Evolutionary conservation across 306 rosid genomes (phyloP), one percentile per base, ranked within the genome.

Genomic region (Quercus gilva): DNA sequence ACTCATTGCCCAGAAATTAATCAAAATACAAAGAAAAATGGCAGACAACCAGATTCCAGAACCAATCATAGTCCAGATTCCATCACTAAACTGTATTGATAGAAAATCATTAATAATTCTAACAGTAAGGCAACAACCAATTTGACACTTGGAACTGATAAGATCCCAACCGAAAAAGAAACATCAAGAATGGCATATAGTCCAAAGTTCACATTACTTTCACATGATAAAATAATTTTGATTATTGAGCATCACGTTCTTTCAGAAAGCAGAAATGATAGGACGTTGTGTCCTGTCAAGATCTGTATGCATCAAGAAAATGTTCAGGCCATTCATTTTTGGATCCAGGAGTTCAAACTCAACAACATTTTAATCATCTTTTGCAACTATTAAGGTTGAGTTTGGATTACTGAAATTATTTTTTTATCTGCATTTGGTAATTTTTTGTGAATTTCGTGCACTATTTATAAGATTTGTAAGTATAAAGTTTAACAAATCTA

Each of bases 121-220:
- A 31, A 52, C 63, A 29, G 2, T 49, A 1, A 49, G 17, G 53
- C 53, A 12, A 12, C 17, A 49, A 12, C 53, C 53, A 4, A 11
- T 17, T 49, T 49, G 53, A 49, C 14, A 49, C 53, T 49, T 49
- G 53, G 1, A 19, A 60, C n/a, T 25, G 77, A 74, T 37, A 55
- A 23, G 25, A 67, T 58, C 81, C 43, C 37, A 15, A 72, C 20
- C 26, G 59, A 4, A 45, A 60, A 75, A 56, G 77, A 68, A 37
- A 45, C 56, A 3, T 21, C 10, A 17, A 31, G 35, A n/a, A 12
- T 49, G 23, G 74, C 35, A 20, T 20, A 70, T 3, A 29, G 80
- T 76, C 74, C 64, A 1, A 59, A 29, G 33, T 80, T 80, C 79
- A 73, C 77, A 65, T 78, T 82, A 60, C 55, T 77, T 55, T 56